Conservation (phyloP, 2,329 filamentous ascomycete genomes). For the Cladobotryum mycophilum region DNA sequence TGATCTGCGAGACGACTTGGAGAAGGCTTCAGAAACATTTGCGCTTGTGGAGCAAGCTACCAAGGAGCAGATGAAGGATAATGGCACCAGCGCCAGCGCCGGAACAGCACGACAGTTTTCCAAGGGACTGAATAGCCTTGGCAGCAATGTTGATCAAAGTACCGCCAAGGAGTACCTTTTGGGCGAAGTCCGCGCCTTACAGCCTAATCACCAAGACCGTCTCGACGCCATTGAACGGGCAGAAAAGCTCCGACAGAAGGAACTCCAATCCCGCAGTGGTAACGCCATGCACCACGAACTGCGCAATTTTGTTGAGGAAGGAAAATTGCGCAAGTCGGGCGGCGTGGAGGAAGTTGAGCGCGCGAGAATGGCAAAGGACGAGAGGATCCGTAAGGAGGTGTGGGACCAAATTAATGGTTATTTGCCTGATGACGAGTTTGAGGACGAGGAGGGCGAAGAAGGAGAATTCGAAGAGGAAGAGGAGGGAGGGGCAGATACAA, state of each 20-base stretch:
- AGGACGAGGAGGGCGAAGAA: constrained; percentile 28
- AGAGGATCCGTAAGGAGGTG: constrained; percentile 74
- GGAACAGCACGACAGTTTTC: constrained; percentile 51
- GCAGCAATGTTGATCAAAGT: constrained; percentile 59
- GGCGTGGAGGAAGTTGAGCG: constrained; percentile 92
- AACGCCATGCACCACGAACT: constrained; percentile 81
- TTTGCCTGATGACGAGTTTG: constrained; percentile 37
- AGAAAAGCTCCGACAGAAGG: constrained; percentile 83
- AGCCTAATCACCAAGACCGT: constrained; percentile 88
- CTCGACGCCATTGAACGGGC: constrained; percentile 96
- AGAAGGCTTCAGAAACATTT: constrained; percentile 91
- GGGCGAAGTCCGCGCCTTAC: constrained; percentile 85
- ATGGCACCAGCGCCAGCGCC: constrained; percentile 44
- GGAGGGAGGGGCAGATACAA: constrained; percentile 14
- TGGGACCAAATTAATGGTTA: constrained; percentile 61
- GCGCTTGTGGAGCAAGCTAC: constrained; percentile 94
- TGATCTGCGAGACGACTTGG: constrained; percentile 88
- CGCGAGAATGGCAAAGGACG: constrained; percentile 76
- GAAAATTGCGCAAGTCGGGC: constrained; percentile 90
- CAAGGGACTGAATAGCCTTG: constrained; percentile 45
- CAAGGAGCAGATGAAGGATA: constrained; percentile 90
- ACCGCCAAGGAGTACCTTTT: constrained; percentile 87
- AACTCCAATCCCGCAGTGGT: constrained; percentile 70
- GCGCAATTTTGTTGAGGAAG: constrained; percentile 76
- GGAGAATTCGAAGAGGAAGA: constrained; percentile 18